These are phyloP conservation scores for Cryptococcus deneoformans DNA, from an alignment of 1,284 basidiomycete species.

Conservation along the genomic window DNA sequence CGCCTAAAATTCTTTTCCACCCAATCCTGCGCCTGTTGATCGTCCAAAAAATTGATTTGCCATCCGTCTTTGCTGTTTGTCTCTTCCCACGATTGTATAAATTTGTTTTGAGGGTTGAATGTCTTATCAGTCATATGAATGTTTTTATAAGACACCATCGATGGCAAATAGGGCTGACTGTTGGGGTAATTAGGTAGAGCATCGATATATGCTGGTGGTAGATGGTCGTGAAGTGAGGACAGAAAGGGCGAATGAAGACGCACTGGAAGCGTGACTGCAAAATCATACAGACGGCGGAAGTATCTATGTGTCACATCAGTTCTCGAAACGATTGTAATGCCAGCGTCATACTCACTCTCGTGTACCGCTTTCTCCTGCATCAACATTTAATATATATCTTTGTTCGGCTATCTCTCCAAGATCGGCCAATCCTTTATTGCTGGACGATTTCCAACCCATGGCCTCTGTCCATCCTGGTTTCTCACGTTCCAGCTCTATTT, in stretches of 20 bases:
- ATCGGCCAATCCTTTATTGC: slow-evolving; percentile 13
- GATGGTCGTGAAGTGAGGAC: slow-evolving; percentile 14
- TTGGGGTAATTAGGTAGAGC: slow-evolving; percentile 7
- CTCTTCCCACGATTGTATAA: slow-evolving; percentile 21
- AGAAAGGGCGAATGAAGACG: slow-evolving; percentile 13
- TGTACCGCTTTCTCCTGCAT: slow-evolving; percentile 11
- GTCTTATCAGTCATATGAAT: slow-evolving; percentile 44
- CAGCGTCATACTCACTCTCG: slow-evolving; percentile 15
- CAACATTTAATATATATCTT: slow-evolving; percentile 19
- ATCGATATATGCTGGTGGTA: slow-evolving; percentile 14
- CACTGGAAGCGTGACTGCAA: slow-evolving; percentile 13
- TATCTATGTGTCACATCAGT: slow-evolving; percentile 12
- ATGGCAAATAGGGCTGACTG: slow-evolving; percentile 1
- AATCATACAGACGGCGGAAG: slow-evolving; percentile 21
- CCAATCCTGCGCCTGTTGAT: slow-evolving; percentile 38
- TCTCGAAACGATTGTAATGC: background rate
- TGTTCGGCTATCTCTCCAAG: slow-evolving; percentile 25
- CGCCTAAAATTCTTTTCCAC: slow-evolving; percentile 28
- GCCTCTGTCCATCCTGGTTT: slow-evolving; percentile 23
- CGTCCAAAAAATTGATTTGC: slow-evolving; percentile 42
- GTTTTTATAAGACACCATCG: slow-evolving; percentile 32
- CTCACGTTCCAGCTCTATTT: background rate
- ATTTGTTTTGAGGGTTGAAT: slow-evolving; percentile 7
- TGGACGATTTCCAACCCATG: slow-evolving; percentile 18
- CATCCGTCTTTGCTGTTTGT: slow-evolving; percentile 37